Evolutionary conservation across 352 stramenopile species (phyloP).

Genomic region (Pythium periplocum): DNA sequence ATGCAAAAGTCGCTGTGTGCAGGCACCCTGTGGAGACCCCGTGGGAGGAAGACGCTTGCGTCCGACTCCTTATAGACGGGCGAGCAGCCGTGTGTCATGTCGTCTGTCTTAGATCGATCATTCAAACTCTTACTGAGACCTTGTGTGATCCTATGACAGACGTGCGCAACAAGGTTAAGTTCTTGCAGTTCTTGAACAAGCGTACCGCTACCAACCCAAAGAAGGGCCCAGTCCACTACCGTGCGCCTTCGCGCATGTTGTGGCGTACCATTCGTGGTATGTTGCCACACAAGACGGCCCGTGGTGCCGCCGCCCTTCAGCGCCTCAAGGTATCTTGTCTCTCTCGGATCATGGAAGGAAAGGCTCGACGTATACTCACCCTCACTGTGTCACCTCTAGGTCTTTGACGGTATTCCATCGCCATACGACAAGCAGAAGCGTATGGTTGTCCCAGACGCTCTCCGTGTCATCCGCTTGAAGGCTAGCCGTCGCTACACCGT

Average conservation of each 20-base stretch:
- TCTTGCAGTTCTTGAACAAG: constrained; percentile 98
- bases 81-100: constrained; percentile 62
- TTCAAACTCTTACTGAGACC: constrained; percentile 3
- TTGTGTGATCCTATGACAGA: constrained; percentile 49
- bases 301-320: constrained; percentile 93
- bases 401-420: constrained; percentile 98
- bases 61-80: not conserved
- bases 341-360: too few relatives aligned
- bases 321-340: constrained; percentile 85
- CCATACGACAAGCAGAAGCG: constrained; percentile 99
- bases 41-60: not conserved
- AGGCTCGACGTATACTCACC: too few relatives aligned
- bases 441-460: constrained; percentile 96
- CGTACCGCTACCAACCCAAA: constrained; percentile 98
- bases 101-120: constrained; percentile 41
- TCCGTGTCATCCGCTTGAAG: constrained; percentile 94
- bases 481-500: constrained; percentile 93
- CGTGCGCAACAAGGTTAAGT: constrained; percentile 97
- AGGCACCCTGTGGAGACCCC: constrained; percentile 58
- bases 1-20: constrained; percentile 90
- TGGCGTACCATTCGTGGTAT: constrained; percentile 95
- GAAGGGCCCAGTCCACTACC: constrained; percentile 97
- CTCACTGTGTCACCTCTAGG: constrained; percentile 28
- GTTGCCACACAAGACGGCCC: constrained; percentile 98
- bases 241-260: constrained; percentile 93